phyloP scores from a whole-genome alignment of 106 monocot species.

The Dioscorea alata region DNA sequence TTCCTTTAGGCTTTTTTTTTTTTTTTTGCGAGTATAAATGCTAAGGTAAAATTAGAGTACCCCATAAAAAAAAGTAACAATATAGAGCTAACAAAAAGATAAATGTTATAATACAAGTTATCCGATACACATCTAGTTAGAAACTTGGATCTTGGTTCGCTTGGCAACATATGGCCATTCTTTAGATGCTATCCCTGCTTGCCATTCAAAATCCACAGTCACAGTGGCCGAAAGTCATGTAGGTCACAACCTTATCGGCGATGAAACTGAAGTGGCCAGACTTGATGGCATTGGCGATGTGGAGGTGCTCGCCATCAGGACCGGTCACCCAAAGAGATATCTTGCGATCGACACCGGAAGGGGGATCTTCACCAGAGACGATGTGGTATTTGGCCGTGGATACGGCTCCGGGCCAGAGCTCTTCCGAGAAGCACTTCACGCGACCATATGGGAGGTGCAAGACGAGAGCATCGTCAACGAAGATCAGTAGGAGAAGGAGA shows the following conservation, averaged over 20 bases:
- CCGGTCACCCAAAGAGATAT: constrained; percentile 14
- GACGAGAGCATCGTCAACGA: constrained; percentile 14
- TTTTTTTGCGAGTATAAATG: no score
- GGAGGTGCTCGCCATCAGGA: constrained; percentile 21
- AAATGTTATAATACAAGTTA: no score
- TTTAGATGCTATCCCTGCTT: constrained; percentile 7
- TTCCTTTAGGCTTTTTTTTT: no score
- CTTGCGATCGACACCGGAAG: no score
- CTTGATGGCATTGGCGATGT: constrained; percentile 18
- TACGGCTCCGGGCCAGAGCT: constrained; percentile 19
- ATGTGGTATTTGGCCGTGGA: constrained; percentile 25
- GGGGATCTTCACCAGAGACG: background rate
- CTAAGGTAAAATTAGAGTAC: no score
- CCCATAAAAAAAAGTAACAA: no score
- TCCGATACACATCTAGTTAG: no score
- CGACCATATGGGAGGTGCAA: constrained; percentile 33
- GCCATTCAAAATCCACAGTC: constrained; percentile 32
- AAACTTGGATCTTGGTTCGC: constrained; percentile 25
- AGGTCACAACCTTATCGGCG: constrained; percentile 10
- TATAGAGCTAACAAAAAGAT: no score
- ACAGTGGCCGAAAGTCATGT: constrained; percentile 25
- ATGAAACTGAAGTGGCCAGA: constrained; percentile 25
- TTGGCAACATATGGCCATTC: constrained; percentile 10
- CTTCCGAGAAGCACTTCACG: constrained; percentile 31
- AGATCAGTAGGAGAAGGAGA: background rate